Evolutionary conservation across 768 basidiomycete species (phyloP), one percentile per base, ranked within the genome.

Genomic region (Dioszegia aurantiaca): DNA sequence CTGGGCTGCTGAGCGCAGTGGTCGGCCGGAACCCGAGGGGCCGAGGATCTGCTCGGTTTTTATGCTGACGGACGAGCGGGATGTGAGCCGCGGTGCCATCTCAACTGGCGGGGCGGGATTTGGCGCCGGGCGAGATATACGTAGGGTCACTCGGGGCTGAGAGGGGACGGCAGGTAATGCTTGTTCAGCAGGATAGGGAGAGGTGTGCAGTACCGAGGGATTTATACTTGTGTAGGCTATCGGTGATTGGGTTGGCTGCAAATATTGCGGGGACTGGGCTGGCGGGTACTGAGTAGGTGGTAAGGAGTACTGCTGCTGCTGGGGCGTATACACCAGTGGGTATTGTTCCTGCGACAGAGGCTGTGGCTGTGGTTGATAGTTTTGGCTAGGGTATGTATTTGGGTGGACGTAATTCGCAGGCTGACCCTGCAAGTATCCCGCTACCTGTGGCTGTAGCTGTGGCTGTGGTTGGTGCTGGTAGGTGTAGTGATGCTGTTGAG

Each of bases 151-250:
- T 47, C 36, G 45, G 21, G 24, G 12, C 12, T 24, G 33, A 1
- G 42, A 30, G 21, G 55, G n/a, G n/a, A n/a, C 44, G 26, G 43
- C 33, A 47, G 55, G 17, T 27, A 44, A 30, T 39, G 55, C 8
- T 8, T 42, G 24, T 19, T 9, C 41, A 19, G 41, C 45, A 31
- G 33, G 33, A 33, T 14, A 6, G 33, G 33, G 6, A 33, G 14
- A 33, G 33, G 33, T 6, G 33, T 33, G 33, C 14, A 33, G 33
- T 33, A 33, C 33, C 33, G 33, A 33, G 33, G 33, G 33, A 33
- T 33, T 6, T 33, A 33, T 33, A 6, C 33, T 33, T 6, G 40
- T 42, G 40, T 16, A 17, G 40, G 17, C 12, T 6, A 5, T 42
- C 9, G 5, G 40, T n/a, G 40, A n/a, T 5, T 16, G 40, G 19